phyloP scores from a whole-genome alignment of 768 basidiomycete species.

The Polyporus arcularius region DNA sequence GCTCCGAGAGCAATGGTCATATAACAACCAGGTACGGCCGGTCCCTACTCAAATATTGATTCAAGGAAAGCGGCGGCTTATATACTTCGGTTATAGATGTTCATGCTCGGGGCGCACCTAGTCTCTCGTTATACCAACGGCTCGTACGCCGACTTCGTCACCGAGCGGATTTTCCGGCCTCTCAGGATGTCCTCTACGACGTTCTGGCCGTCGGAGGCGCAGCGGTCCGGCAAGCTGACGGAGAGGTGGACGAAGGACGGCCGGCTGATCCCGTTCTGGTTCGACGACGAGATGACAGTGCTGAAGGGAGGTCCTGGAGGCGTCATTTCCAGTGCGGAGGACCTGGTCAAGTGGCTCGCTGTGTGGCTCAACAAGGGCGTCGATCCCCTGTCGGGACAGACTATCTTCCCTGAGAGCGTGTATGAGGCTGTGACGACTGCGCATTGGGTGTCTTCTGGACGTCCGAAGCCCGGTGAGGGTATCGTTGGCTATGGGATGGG shows the following conservation, averaged over 20 bases:
- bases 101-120: slow-evolving; percentile 36
- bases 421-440: slow-evolving; percentile 36
- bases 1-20: slow-evolving; percentile 39
- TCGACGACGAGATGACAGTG: slow-evolving; percentile 30
- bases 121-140: slow-evolving; percentile 35
- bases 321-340: slow-evolving; percentile 42
- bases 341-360: slow-evolving; percentile 47
- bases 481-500: slow-evolving; percentile 45
- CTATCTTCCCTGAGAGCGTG: slow-evolving; percentile 36
- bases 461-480: slow-evolving; percentile 23
- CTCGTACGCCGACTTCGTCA: slow-evolving; percentile 42
- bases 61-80: not conserved
- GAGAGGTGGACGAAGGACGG: slow-evolving; percentile 36
- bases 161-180: slow-evolving; percentile 41
- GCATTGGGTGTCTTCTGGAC: slow-evolving; percentile 27
- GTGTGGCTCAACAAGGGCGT: slow-evolving; percentile 39
- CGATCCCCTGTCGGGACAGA: slow-evolving; percentile 31
- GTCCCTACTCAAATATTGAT: not conserved
- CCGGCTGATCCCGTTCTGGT: slow-evolving; percentile 37
- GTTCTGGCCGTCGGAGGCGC: slow-evolving; percentile 37
- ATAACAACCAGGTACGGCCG: slow-evolving; percentile 39
- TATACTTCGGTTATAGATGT: slow-evolving; percentile 37
- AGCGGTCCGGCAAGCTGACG: slow-evolving; percentile 33
- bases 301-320: slow-evolving; percentile 43
- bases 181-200: slow-evolving; percentile 45